These are phyloP conservation scores for Phytophthora palmivora DNA, from an alignment of 352 stramenopile species.

Conservation along the genomic window DNA sequence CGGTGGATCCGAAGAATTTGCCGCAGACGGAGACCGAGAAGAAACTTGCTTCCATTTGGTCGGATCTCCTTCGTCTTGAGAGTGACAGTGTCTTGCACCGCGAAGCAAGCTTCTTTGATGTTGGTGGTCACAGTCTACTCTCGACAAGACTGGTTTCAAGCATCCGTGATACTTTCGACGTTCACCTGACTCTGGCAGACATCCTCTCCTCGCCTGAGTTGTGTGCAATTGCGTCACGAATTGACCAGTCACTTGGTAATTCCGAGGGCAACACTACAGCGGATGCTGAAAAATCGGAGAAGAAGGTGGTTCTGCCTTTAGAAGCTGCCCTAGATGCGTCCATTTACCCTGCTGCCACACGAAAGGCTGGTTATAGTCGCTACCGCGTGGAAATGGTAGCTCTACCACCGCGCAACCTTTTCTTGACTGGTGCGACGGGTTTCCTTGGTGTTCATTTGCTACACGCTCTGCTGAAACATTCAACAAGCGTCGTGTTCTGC, in stretches of 20 bases:
- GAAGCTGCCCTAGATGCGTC: constrained; percentile 72
- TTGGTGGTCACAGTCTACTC: constrained; percentile 82
- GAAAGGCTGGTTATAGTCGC: constrained; percentile 79
- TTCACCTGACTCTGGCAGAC: constrained; percentile 80
- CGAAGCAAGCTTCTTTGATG: constrained; percentile 80
- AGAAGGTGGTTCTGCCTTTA: constrained; percentile 66
- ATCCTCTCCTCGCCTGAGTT: constrained; percentile 70
- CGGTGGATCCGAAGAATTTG: constrained; percentile 41
- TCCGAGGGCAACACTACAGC: constrained; percentile 2
- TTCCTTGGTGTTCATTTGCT: constrained; percentile 91
- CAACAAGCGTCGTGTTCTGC: constrained; percentile 82
- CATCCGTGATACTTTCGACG: constrained; percentile 67
- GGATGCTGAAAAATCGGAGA: constrained; percentile 18
- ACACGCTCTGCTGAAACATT: constrained; percentile 76
- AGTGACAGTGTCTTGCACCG: constrained; percentile 61
- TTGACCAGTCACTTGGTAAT: constrained; percentile 47
- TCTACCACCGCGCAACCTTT: constrained; percentile 75
- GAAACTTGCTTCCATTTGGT: constrained; percentile 68
- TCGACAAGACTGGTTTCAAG: constrained; percentile 77
- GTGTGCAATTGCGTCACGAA: constrained; percentile 56
- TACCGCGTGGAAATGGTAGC: constrained; percentile 82
- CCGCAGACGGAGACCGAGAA: constrained; percentile 70
- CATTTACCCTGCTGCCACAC: constrained; percentile 76
- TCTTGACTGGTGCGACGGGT: constrained; percentile 92
- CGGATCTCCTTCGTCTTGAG: constrained; percentile 71